phyloP scores from a whole-genome alignment of 2,329 filamentous ascomycete species.

The Sporothrix mexicana region DNA sequence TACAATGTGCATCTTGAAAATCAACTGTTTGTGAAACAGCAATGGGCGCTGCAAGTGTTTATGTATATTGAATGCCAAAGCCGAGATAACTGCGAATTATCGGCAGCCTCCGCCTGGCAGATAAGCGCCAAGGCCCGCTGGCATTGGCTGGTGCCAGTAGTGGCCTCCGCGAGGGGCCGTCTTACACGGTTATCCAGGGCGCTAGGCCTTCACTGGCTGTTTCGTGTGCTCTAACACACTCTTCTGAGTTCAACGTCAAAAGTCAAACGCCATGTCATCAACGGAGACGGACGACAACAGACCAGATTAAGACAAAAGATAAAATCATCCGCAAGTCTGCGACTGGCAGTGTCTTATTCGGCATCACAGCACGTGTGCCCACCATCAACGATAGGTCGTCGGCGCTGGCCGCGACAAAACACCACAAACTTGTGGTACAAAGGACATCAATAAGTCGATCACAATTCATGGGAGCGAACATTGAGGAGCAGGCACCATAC shows the following conservation, averaged over 20 bases:
- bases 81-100: slow-evolving; percentile 19
- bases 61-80: not conserved
- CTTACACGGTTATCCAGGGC: slow-evolving; percentile 15
- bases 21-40: not conserved
- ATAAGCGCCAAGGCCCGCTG: slow-evolving; percentile 18
- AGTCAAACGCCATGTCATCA: not conserved
- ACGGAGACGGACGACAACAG: not conserved
- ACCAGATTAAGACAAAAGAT: not conserved
- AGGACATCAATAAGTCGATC: not conserved
- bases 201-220: not conserved
- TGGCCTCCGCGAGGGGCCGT: slow-evolving; percentile 11
- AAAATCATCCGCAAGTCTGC: not conserved
- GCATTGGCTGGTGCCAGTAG: slow-evolving; percentile 18
- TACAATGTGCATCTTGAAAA: not conserved
- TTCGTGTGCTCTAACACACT: not conserved
- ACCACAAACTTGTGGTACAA: not conserved
- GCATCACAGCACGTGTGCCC: not conserved
- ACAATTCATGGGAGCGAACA: not conserved
- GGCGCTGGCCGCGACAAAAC: slow-evolving; percentile 12
- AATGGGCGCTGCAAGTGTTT: not conserved
- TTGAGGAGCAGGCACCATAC: not conserved
- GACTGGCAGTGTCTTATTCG: not conserved
- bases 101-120: slow-evolving; percentile 27
- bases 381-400: not conserved
- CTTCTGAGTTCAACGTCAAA: not conserved